phyloP scores from a whole-genome alignment of 2,329 filamentous ascomycete species.

The Canariomyces notabilis region DNA sequence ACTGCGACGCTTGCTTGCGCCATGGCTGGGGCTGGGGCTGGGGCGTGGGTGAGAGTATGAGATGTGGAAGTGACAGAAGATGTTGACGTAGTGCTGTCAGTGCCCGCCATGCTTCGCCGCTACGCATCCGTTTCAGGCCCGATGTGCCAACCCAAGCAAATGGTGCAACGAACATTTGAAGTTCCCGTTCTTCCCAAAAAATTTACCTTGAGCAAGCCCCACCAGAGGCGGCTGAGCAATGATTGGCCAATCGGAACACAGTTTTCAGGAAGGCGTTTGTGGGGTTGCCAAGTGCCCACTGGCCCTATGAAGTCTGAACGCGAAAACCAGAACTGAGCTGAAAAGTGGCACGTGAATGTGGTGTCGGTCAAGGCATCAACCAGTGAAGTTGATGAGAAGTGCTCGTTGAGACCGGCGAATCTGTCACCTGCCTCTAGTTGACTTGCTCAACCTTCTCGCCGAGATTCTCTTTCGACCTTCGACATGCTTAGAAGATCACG shows the following conservation, averaged over 20 bases:
- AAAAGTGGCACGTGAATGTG: too few relatives aligned
- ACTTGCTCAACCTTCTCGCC: too few relatives aligned
- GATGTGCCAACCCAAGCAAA: neutral
- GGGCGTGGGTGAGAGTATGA: slow-evolving; percentile 54
- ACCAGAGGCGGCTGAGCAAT: neutral
- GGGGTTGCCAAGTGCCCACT: neutral
- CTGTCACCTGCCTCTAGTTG: too few relatives aligned
- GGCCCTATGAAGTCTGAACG: too few relatives aligned
- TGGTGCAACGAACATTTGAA: slow-evolving; percentile 4
- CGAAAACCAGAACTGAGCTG: too few relatives aligned
- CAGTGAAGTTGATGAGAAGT: too few relatives aligned
- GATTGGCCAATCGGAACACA: slow-evolving; percentile 9
- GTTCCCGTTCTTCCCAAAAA: slow-evolving; percentile 7
- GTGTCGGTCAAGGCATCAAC: too few relatives aligned
- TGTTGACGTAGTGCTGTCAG: slow-evolving; percentile 50
- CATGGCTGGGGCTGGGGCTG: slow-evolving; percentile 41
- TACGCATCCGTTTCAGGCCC: slow-evolving; percentile 1
- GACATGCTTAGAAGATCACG: too few relatives aligned
- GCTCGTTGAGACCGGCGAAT: too few relatives aligned
- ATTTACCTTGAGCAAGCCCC: slow-evolving; percentile 10
- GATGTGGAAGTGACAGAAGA: slow-evolving; percentile 61
- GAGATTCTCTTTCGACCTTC: too few relatives aligned
- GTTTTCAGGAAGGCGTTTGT: neutral
- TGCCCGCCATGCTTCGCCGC: slow-evolving; percentile 29
- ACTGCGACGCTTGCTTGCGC: slow-evolving; percentile 31